These are phyloP conservation scores for Sugiyamaella grinbergsii DNA, from an alignment of 1,139 yeast genomes.

Conservation along the genomic window DNA sequence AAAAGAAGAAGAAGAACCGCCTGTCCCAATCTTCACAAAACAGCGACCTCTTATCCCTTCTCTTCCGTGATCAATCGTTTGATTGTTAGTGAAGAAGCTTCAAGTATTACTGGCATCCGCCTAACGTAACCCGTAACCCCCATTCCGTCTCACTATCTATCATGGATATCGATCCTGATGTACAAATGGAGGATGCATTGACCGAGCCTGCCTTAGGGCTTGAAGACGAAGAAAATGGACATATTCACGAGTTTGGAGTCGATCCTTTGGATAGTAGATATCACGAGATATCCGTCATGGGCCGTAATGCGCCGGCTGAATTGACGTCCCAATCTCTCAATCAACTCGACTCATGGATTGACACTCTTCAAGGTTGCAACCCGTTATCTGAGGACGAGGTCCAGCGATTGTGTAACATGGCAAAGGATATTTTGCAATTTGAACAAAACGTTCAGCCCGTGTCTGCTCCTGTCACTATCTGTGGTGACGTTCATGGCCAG, in stretches of 20 bases:
- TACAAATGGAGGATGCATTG: constrained; percentile 44
- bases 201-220: constrained; percentile 31
- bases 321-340: constrained; percentile 30
- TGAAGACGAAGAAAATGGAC: constrained; percentile 28
- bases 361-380: constrained; percentile 69
- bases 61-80: too few species aligned
- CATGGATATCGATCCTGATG: constrained; percentile 46
- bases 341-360: constrained; percentile 62
- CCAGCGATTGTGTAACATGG: constrained; percentile 73
- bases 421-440: constrained; percentile 85
- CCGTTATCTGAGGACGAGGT: constrained; percentile 84
- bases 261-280: constrained; percentile 24
- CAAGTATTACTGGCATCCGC: background rate
- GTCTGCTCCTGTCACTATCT: constrained; percentile 94
- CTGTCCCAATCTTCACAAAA: too few species aligned
- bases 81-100: too few species aligned
- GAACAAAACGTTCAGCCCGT: constrained; percentile 96
- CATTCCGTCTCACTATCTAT: constrained; percentile 1
- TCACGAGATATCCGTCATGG: constrained; percentile 19
- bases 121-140: background rate
- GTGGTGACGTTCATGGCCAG: constrained; percentile 99
- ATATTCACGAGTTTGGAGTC: constrained; percentile 26
- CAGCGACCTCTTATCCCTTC: too few species aligned
- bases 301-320: constrained; percentile 28
- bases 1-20: too few species aligned